Percentiles rank a stretch among this genome's conserved stretches.
Evolutionary conservation across 164 flowering plant species (phyloP).

Genomic region (Magnolia kwangsiensis): DNA sequence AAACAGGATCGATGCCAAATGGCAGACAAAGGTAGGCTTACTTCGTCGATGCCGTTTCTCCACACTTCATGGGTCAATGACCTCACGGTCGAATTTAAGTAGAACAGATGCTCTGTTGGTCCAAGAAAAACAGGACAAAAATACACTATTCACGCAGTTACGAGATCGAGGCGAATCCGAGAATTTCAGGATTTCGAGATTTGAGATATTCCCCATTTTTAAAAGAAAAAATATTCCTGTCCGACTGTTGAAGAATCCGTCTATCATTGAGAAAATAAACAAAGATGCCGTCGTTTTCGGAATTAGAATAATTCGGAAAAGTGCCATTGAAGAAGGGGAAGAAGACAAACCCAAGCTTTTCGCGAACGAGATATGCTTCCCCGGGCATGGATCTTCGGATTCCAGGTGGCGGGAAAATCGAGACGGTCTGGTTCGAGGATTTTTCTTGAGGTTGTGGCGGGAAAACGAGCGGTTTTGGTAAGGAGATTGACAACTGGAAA

Average conservation of each 20-base stretch:
- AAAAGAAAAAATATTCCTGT: neutral
- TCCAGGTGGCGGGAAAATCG: neutral
- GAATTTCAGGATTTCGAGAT: neutral
- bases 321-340: neutral
- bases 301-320: neutral
- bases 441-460: neutral
- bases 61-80: neutral
- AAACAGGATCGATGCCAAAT: neutral
- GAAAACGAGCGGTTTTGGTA: no score
- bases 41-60: neutral
- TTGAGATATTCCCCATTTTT: neutral
- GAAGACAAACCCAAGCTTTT: slow-evolving; percentile 1
- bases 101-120: neutral
- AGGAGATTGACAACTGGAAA: no score
- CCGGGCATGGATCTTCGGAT: neutral
- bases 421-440: neutral
- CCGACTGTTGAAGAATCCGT: neutral
- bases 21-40: neutral
- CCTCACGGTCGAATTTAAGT: neutral
- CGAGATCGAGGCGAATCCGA: neutral
- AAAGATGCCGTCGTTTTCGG: neutral
- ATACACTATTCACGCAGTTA: neutral
- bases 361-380: neutral
- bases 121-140: slow-evolving; percentile 5
- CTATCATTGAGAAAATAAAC: neutral